Base-by-base conservation (phyloP, 441 rosid genomes). In the Populus hybrid region DNA sequence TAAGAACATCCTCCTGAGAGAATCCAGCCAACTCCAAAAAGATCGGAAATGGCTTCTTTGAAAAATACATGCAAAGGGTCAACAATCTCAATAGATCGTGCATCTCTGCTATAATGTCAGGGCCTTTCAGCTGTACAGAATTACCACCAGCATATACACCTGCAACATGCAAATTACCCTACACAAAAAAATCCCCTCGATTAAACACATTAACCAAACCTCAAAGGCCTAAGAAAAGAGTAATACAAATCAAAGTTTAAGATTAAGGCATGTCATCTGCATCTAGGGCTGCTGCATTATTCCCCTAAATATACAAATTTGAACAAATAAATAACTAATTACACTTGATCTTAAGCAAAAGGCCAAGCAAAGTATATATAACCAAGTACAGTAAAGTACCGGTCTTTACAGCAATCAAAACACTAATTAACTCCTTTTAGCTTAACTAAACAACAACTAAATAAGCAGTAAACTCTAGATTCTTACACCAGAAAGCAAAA, bases 41-140 rank as follows among this genome's bases (percentile, higher is more conserved):
- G 80, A 94, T 88, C 0, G 91, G 88, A 87, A 96, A 96, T 2
- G 98, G 93, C 89, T 91, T 94, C 86, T 93, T 94, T 4, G 98
- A 94, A 88, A 96, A 96, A 77, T 90, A 85, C 91, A 91, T 91
- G 85, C 98, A 93, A 73, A 89, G 89, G 8, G 91, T 92, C 89
- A 96, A 86, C 82, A 89, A 82, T 80, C 92, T 92, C 86, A 94
- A 81, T 70, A 90, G 81, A 53, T 79, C 82, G 32, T 87, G 84
- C 83, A 96, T 84, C 81, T 90, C 96, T 9, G 79, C 80, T 40
- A 88, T 85, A 79, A 94, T 87, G 67, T 87, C 91, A 4, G 84
- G 90, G 53, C 99, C 97, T 82, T 76, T 88, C 23, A 92, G 84
- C 79, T 84, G 87, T 76, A 90, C 79, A 79, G 88, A 85, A 72